Percentiles rank a stretch among this genome's conserved stretches.
Conservation (phyloP, 768 basidiomycete species). For the Gloeopeniophorella convolvens region DNA sequence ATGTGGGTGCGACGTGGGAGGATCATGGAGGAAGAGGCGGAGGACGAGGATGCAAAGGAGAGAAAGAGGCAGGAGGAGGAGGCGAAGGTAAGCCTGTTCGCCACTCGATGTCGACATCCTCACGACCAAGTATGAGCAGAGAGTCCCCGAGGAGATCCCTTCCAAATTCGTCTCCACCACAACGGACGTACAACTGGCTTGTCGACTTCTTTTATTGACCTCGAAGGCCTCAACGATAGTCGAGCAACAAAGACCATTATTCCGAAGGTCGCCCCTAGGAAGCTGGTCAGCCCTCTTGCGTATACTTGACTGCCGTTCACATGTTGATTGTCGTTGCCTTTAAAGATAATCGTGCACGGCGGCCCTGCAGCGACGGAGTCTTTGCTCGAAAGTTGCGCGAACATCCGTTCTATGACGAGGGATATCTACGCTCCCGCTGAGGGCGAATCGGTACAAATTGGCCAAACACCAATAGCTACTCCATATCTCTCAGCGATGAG, state of each 20-base stretch:
- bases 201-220: conserved; percentile 88
- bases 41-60: conserved; percentile 74
- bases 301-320: not conserved
- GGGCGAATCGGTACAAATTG: conserved; percentile 82
- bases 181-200: conserved; percentile 74
- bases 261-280: conserved; percentile 92
- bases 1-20: conserved; percentile 94
- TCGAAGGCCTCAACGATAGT: conserved; percentile 96
- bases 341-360: conserved; percentile 86
- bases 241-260: conserved; percentile 96
- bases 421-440: conserved; percentile 78
- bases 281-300: conserved; percentile 58
- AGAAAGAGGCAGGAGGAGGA: conserved; percentile 75
- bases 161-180: conserved; percentile 82
- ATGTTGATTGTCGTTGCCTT: conserved; percentile 5
- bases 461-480: conserved; percentile 95
- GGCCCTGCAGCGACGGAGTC: conserved; percentile 56
- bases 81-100: conserved; percentile 48
- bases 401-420: conserved; percentile 85
- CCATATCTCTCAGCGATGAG: conserved; percentile 88
- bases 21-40: conserved; percentile 84
- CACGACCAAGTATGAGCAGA: conserved; percentile 36
- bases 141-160: conserved; percentile 75
- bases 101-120: not conserved
- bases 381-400: conserved; percentile 73